These are phyloP conservation scores for Pelargonium myrrhifolium DNA, from an alignment of 441 rosid genomes.

Conservation along the genomic window DNA sequence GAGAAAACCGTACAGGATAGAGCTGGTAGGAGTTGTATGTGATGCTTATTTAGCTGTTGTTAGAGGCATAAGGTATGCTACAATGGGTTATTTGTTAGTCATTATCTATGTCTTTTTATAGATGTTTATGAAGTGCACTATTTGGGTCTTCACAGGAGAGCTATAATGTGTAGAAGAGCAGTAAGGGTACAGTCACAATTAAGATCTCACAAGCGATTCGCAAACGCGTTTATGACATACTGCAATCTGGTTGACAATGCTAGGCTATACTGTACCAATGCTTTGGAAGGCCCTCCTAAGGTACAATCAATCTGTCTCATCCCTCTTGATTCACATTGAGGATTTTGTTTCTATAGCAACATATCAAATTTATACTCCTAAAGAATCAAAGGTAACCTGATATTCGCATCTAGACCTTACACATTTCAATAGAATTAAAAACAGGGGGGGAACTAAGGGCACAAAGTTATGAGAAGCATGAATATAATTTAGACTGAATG, in stretches of 20 bases:
- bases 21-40: constrained; percentile 75
- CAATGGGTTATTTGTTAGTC: background rate
- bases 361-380: background rate
- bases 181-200: constrained; percentile 72
- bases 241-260: constrained; percentile 67
- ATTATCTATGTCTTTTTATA: background rate
- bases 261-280: constrained; percentile 64
- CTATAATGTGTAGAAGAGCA: constrained; percentile 59
- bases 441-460: too few relatives aligned
- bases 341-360: too few relatives aligned
- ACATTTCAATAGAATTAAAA: too few relatives aligned
- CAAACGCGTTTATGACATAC: constrained; percentile 55
- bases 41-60: constrained; percentile 85
- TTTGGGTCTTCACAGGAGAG: constrained; percentile 46
- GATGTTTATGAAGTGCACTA: background rate
- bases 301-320: constrained; percentile 24
- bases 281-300: constrained; percentile 51
- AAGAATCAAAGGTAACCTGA: background rate
- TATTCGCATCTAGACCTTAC: background rate
- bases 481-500: too few relatives aligned
- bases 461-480: too few relatives aligned
- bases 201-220: constrained; percentile 73
- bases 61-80: constrained; percentile 71
- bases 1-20: constrained; percentile 70
- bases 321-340: background rate